These are phyloP conservation scores for Salix suchowensis DNA, from an alignment of 345 rosid genomes.

Conservation along the genomic window DNA sequence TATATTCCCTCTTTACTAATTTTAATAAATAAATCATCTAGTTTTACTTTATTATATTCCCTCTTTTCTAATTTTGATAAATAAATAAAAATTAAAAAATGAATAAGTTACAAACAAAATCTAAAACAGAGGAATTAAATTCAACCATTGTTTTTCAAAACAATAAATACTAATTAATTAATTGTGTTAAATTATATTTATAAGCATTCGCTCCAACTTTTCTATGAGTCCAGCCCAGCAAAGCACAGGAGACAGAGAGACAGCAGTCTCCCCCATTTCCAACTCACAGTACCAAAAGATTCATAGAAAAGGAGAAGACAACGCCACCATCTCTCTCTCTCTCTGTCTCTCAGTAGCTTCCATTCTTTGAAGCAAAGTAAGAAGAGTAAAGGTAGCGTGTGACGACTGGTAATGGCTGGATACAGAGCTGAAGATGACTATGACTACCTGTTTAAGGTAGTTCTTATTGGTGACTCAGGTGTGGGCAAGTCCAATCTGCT, in stretches of 20 bases:
- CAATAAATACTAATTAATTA: too few relatives aligned
- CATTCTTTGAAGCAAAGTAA: constrained; percentile 12
- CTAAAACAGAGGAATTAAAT: too few relatives aligned
- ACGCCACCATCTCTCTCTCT: neutral
- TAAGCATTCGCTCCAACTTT: neutral
- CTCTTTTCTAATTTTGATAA: too few relatives aligned
- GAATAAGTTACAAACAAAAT: too few relatives aligned
- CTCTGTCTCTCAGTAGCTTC: neutral
- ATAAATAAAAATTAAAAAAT: too few relatives aligned
- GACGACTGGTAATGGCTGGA: constrained; percentile 53
- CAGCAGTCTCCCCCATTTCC: constrained; percentile 25
- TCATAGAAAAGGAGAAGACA: neutral
- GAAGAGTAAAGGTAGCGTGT: neutral
- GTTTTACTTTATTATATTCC: too few relatives aligned
- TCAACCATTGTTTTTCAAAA: too few relatives aligned
- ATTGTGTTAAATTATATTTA: too few relatives aligned
- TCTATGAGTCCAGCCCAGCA: constrained; percentile 18
- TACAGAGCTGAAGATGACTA: constrained; percentile 93
- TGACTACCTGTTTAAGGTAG: constrained; percentile 88
- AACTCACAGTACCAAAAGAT: neutral
- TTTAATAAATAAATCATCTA: too few relatives aligned
- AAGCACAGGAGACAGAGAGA: neutral
- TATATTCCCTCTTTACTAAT: too few relatives aligned
- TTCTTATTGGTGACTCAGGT: constrained; percentile 87
- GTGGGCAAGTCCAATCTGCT: constrained; percentile 93